Base-by-base conservation (phyloP, 495 filamentous ascomycete species). In the Neurospora sp. region DNA sequence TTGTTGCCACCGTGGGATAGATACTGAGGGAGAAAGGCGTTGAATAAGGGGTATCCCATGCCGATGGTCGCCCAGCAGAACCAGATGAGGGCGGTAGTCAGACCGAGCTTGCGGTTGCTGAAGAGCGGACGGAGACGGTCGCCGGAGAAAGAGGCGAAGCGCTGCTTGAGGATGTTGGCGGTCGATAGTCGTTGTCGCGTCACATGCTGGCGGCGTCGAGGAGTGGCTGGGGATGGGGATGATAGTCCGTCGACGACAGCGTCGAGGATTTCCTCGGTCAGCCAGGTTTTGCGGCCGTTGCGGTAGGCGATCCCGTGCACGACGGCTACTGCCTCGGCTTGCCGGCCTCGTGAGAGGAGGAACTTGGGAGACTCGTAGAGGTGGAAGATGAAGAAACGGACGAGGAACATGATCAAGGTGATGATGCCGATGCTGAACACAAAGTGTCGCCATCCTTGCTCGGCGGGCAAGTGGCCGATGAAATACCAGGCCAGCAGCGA, bases 281-380 rank as follows among this genome's bases (percentile, higher is more conserved):
- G 79, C 75, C 85, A 87, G 1, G 90, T 91, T 20, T 86, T 89
- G 42, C 86, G 89, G 12, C 84, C 83, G 76, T 96, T 96, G 12
- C 89, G 84, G 70, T 83, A 84, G 0, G 92, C 93, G 66, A 94
- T 90, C 59, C 92, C 91, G 48, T 93, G 91, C 3, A 94, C 88
- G 11, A 92, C 89, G 14, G 88, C 89, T 14, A 94, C 92, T 9
- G 92, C 93, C 74, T 93, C 89, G 6, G 87, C 84, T 77, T 94
- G 91, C 14, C 91, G 89, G 16, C 91, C 92, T n/a, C 87, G 83
- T 1, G 89, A 89, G 20, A 95, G 87, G n/a, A 94, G 82, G 76
- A 85, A 95, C 77, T 96, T 96, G 31, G 93, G 93, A 3, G 91
- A 93, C 77, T 96, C 93, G 80, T 90, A 93, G 22, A 96, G 86